phyloP scores from a whole-genome alignment of 108 stramenopile genomes.

The Pseudonitzschia delicatissima region DNA sequence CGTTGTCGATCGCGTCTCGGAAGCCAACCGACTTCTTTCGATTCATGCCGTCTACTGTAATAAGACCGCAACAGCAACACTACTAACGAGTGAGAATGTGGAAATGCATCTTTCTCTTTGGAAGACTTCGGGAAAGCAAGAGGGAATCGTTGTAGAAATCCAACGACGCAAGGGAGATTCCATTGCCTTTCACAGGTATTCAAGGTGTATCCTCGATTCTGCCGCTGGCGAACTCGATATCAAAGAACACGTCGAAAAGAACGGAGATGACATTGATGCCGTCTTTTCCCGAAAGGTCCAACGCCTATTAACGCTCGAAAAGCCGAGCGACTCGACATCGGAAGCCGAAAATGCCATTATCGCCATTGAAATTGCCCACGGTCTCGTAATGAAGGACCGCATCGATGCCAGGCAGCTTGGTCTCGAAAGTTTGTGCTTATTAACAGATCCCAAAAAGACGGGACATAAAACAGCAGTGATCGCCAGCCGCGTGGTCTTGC shows the following conservation, averaged over 20 bases:
- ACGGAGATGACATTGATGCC: constrained; percentile 42
- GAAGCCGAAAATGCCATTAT: constrained; percentile 69
- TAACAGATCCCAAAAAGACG: constrained; percentile 81
- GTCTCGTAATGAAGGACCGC: constrained; percentile 82
- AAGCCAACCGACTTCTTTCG: constrained; percentile 57
- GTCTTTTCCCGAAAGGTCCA: constrained; percentile 46
- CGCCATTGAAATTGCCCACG: constrained; percentile 82
- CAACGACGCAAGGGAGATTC: constrained; percentile 80
- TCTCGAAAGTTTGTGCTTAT: constrained; percentile 70
- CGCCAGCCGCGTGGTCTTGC: constrained; percentile 76
- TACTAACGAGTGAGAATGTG: constrained; percentile 45
- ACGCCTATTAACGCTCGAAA: constrained; percentile 36
- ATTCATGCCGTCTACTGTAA: constrained; percentile 55
- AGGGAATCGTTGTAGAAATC: constrained; percentile 62
- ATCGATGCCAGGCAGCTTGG: constrained; percentile 81
- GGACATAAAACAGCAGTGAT: constrained; percentile 70
- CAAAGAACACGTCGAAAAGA: constrained; percentile 32
- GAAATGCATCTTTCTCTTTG: constrained; percentile 59
- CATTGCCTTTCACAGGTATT: constrained; percentile 77
- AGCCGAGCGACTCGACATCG: constrained; percentile 23
- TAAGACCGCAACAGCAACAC: constrained; percentile 41
- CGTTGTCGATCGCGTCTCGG: constrained; percentile 48
- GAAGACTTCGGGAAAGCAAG: constrained; percentile 26
- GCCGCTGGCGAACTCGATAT: constrained; percentile 72
- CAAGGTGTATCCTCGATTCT: constrained; percentile 72